A percentile compares a stretch with the other conserved stretches of the same genome.
Conservation (phyloP, 129 eudicot genomes). For the Chrysanthemum seticuspe region DNA sequence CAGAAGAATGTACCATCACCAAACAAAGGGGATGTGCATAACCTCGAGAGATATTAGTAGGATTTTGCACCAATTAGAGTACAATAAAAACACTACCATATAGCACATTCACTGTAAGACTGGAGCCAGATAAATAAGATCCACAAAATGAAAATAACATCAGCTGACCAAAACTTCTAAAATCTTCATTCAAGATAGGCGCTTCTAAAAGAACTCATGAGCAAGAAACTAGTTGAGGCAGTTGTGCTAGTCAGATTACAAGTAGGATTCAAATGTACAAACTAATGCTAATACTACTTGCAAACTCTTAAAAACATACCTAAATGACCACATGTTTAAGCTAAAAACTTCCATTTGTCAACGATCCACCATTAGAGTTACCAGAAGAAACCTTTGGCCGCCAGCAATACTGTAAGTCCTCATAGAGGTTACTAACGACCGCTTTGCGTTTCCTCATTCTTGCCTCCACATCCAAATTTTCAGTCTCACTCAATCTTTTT, state of each 20-base stretch:
- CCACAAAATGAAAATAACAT: conserved; percentile 8
- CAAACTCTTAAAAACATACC: conserved; percentile 14
- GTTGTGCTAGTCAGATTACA: conserved; percentile 7
- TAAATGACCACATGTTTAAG: conserved; percentile 18
- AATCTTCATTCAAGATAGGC: conserved; percentile 8
- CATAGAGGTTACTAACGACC: conserved; percentile 26
- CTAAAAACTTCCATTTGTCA: conserved; percentile 47
- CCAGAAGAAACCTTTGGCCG: conserved; percentile 34
- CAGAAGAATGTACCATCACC: no score
- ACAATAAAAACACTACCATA: background rate
- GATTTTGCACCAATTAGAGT: background rate
- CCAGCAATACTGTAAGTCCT: conserved; percentile 40
- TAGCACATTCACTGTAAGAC: background rate
- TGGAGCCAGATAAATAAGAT: background rate
- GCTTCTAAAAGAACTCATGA: conserved; percentile 14
- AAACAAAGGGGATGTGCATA: no score
- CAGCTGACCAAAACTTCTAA: conserved; percentile 1
- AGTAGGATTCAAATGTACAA: conserved; percentile 33
- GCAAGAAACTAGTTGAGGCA: conserved; percentile 24
- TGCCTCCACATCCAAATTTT: conserved; percentile 22
- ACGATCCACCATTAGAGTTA: conserved; percentile 26
- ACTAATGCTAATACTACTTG: conserved; percentile 33
- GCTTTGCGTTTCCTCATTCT: conserved; percentile 42
- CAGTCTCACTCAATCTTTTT: conserved; percentile 25
- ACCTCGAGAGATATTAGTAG: no score